Evolutionary conservation across 1,284 basidiomycete species (phyloP).

Genomic region (Rhizoctonia solani): DNA sequence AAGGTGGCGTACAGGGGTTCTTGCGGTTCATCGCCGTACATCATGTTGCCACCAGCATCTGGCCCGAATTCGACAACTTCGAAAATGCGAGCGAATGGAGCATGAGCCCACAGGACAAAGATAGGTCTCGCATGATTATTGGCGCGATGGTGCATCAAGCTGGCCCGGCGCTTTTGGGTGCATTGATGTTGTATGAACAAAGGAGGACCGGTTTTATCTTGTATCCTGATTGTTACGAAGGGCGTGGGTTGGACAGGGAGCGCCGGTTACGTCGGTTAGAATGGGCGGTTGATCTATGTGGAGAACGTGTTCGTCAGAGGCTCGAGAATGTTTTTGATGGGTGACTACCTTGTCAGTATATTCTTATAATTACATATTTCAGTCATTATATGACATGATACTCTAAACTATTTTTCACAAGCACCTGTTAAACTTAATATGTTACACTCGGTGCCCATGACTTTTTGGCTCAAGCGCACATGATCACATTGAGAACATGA

Average conservation of each 20-base stretch:
- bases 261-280: constrained; percentile 2
- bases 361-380: not conserved
- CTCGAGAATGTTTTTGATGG: constrained; percentile 16
- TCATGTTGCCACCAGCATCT: constrained; percentile 77
- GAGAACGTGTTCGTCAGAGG: constrained; percentile 23
- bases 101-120: constrained; percentile 11
- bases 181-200: constrained; percentile 23
- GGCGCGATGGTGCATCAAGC: constrained; percentile 31
- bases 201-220: not conserved
- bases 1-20: constrained; percentile 57
- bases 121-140: constrained; percentile 29
- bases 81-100: not conserved
- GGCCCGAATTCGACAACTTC: constrained; percentile 58
- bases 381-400: not conserved
- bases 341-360: not conserved
- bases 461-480: no score
- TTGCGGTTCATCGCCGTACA: constrained; percentile 74
- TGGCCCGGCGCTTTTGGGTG: constrained; percentile 24
- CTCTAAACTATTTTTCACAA: no score
- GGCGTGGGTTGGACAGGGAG: constrained; percentile 6
- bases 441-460: no score
- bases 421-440: no score
- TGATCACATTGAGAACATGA: no score
- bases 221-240: constrained; percentile 31
- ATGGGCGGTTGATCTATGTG: constrained; percentile 28